These are phyloP conservation scores for Fabrea salina DNA, from an alignment of 169 alveolate species.

Conservation along the genomic window DNA sequence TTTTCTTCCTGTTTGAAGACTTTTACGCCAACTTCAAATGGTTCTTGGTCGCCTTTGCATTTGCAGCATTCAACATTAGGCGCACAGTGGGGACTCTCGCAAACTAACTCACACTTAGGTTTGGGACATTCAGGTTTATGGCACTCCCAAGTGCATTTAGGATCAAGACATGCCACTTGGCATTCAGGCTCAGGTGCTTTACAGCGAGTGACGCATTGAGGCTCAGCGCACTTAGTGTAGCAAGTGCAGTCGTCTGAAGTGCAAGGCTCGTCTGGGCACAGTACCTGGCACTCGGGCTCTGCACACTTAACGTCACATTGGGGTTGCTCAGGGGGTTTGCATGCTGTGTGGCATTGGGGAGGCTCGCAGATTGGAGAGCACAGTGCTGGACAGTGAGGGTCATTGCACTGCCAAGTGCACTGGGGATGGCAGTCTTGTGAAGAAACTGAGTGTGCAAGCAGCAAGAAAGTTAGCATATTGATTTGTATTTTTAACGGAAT, in stretches of 20 bases:
- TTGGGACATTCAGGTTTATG: constrained; percentile 31
- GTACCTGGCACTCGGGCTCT: constrained; percentile 4
- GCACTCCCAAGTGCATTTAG: constrained; percentile 15
- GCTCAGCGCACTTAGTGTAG: constrained; percentile 1
- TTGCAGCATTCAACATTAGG: constrained; percentile 28
- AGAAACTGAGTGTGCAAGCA: no score
- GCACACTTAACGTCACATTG: constrained; percentile 29
- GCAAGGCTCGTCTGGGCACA: constrained; percentile 33
- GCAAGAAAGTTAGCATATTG: background rate
- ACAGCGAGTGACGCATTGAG: constrained; percentile 31
- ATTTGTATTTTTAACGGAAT: background rate
- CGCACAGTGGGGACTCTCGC: constrained; percentile 31
- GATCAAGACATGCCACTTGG: constrained; percentile 17
- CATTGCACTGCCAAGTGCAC: constrained; percentile 27
- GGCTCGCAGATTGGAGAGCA: constrained; percentile 29
- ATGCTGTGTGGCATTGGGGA: background rate
- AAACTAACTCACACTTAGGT: constrained; percentile 24
- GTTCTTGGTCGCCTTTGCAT: background rate
- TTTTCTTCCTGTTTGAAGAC: no score
- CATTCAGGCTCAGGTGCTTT: constrained; percentile 32
- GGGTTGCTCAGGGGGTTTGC: constrained; percentile 25
- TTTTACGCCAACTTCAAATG: no score
- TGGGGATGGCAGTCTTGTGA: constrained; percentile 31
- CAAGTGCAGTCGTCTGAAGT: constrained; percentile 16
- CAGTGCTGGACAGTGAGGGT: constrained; percentile 25